These are phyloP conservation scores for Aureobasidium leucospermi DNA, from an alignment of 2,329 filamentous ascomycete species.

Conservation along the genomic window DNA sequence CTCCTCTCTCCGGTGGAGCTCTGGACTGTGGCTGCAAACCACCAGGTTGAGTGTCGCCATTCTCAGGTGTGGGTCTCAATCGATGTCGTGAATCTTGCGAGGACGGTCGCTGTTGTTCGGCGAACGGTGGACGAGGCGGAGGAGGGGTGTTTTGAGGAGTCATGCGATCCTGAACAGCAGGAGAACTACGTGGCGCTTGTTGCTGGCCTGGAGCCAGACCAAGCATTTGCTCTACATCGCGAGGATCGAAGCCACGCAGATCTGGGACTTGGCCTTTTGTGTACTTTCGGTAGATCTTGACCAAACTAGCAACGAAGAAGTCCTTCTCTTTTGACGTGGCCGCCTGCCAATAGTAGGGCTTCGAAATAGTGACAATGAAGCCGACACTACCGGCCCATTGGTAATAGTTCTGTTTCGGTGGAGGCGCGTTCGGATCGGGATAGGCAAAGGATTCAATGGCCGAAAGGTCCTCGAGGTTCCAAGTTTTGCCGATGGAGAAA, in stretches of 20 bases:
- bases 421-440: conserved; percentile 33
- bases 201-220: conserved; percentile 27
- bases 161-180: conserved; percentile 1
- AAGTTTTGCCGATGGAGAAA: conserved; percentile 97
- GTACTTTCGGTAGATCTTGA: conserved; percentile 97
- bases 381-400: conserved; percentile 77
- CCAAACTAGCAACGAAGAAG: conserved; percentile 91
- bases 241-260: conserved; percentile 72
- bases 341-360: conserved; percentile 96
- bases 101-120: conserved; percentile 20
- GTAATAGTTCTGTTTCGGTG: conserved; percentile 51
- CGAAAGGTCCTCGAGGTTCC: conserved; percentile 86
- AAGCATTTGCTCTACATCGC: conserved; percentile 68
- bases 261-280: conserved; percentile 77
- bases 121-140: conserved; percentile 28
- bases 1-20: conserved; percentile 14
- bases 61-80: conserved; percentile 12
- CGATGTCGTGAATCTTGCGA: conserved; percentile 13
- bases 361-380: conserved; percentile 81
- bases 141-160: conserved; percentile 9
- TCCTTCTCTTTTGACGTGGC: conserved; percentile 93
- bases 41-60: not conserved
- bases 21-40: conserved; percentile 5
- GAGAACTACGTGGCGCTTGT: conserved; percentile 13
- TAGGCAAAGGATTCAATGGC: conserved; percentile 76